phyloP scores from a whole-genome alignment of 2,329 filamentous ascomycete genomes.

The Cladophialophora psammophila region DNA sequence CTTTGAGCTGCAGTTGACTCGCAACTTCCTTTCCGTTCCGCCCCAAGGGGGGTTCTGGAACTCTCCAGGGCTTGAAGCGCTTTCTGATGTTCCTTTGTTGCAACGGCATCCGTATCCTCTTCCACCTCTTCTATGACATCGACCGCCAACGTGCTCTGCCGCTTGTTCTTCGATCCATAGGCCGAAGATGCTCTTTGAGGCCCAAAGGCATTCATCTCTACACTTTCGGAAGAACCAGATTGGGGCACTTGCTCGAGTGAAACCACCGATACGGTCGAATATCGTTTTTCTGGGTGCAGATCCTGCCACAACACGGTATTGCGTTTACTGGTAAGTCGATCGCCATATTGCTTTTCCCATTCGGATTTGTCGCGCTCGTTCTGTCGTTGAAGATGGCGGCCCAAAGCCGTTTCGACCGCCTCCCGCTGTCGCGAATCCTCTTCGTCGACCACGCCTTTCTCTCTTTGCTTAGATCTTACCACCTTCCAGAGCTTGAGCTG shows the following conservation, averaged over 20 bases:
- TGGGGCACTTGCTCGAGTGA: constrained; percentile 12
- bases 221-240: constrained; percentile 24
- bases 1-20: constrained; percentile 1
- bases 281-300: constrained; percentile 47
- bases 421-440: constrained; percentile 64
- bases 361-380: constrained; percentile 55
- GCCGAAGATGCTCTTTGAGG: constrained; percentile 10
- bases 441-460: constrained; percentile 55
- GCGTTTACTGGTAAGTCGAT: constrained; percentile 55
- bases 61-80: constrained; percentile 87
- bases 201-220: constrained; percentile 36
- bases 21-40: constrained; percentile 16
- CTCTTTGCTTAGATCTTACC: constrained; percentile 63
- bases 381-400: constrained; percentile 62
- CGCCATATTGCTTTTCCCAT: constrained; percentile 82
- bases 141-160: constrained; percentile 36
- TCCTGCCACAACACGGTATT: constrained; percentile 61
- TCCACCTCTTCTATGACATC: constrained; percentile 39
- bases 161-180: constrained; percentile 33
- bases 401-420: constrained; percentile 73
- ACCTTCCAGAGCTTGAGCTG: constrained; percentile 88
- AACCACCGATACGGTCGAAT: constrained; percentile 36
- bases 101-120: constrained; percentile 28
- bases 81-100: constrained; percentile 76
- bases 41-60: constrained; percentile 52